phyloP scores from a whole-genome alignment of 2,329 filamentous ascomycete species.

The Trichoderma koningiopsis region DNA sequence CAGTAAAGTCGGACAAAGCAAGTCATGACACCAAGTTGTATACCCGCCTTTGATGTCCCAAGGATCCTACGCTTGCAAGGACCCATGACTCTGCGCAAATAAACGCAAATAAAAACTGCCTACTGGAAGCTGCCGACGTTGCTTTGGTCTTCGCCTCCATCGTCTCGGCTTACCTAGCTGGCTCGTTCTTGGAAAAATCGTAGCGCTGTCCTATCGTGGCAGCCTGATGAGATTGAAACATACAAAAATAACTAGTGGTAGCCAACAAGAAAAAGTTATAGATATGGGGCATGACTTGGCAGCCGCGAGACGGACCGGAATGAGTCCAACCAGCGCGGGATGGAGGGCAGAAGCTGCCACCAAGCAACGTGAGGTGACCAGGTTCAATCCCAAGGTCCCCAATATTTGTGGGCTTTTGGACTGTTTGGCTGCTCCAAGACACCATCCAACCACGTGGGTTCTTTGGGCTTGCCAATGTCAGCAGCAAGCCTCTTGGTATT shows the following conservation, averaged over 20 bases:
- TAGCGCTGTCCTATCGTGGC: neutral
- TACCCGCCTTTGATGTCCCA: conserved; percentile 13
- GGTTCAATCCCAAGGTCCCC: neutral
- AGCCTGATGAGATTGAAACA: neutral
- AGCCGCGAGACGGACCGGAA: conserved; percentile 7
- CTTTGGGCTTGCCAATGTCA: conserved; percentile 8
- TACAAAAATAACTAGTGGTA: neutral
- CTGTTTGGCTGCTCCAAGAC: neutral
- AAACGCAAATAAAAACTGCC: conserved; percentile 2
- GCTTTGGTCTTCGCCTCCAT: neutral
- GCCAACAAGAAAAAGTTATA: neutral
- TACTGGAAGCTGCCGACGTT: neutral
- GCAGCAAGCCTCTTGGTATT: conserved; percentile 12
- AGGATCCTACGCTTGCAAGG: conserved; percentile 14
- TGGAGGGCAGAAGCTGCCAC: conserved; percentile 18
- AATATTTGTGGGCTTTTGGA: conserved; percentile 13
- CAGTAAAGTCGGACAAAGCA: conserved; percentile 7
- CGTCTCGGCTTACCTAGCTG: neutral
- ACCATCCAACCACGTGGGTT: conserved; percentile 23
- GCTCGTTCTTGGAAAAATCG: neutral
- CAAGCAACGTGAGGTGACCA: neutral
- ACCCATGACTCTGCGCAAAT: conserved; percentile 20
- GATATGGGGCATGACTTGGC: neutral
- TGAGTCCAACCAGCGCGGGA: neutral
- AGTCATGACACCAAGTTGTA: conserved; percentile 21